A percentile compares a stretch with the other conserved stretches of the same genome.
Evolutionary conservation across 116 monocot genomes (phyloP).

Genomic region (Phalaenopsis hybrid): DNA sequence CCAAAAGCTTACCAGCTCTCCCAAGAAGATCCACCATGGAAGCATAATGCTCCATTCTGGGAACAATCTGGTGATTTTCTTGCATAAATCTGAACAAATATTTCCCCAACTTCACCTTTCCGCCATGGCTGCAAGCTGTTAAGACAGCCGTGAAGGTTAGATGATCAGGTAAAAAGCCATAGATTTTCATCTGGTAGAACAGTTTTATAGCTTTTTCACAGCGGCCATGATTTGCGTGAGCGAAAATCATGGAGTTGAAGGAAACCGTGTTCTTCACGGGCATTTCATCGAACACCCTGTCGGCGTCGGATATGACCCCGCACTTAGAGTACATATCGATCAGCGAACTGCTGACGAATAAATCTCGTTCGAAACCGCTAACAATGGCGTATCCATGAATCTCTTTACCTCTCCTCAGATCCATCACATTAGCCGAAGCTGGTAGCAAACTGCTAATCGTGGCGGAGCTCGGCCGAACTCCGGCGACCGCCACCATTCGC

Average conservation of each 20-base stretch:
- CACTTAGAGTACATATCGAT: conserved; percentile 66
- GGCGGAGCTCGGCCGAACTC: conserved; percentile 37
- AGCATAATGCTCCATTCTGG: conserved; percentile 57
- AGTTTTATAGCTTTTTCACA: conserved; percentile 28
- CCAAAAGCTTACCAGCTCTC: conserved; percentile 26
- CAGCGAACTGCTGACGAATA: conserved; percentile 39
- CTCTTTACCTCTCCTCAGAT: conserved; percentile 31
- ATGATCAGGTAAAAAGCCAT: conserved; percentile 29
- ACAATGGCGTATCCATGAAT: conserved; percentile 38
- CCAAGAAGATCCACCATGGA: conserved; percentile 59
- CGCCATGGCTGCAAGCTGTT: conserved; percentile 46
- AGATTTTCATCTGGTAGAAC: conserved; percentile 25
- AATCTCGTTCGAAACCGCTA: conserved; percentile 20
- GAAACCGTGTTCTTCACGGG: conserved; percentile 25
- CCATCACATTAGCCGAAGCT: conserved; percentile 34
- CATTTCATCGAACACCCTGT: conserved; percentile 38
- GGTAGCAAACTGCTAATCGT: conserved; percentile 48
- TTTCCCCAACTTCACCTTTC: conserved; percentile 39
- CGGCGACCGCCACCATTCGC: conserved; percentile 22
- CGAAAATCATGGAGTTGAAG: conserved; percentile 62
- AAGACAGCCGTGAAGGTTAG: conserved; percentile 54
- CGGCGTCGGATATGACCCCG: conserved; percentile 40
- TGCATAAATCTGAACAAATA: conserved; percentile 29
- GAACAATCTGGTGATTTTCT: conserved; percentile 21
- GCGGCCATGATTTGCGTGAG: conserved; percentile 36